A percentile compares a stretch with the other conserved stretches of the same genome.
Evolutionary conservation across 2,329 filamentous ascomycete genomes (phyloP).

Genomic region (Hymenoscyphus fructigenus): DNA sequence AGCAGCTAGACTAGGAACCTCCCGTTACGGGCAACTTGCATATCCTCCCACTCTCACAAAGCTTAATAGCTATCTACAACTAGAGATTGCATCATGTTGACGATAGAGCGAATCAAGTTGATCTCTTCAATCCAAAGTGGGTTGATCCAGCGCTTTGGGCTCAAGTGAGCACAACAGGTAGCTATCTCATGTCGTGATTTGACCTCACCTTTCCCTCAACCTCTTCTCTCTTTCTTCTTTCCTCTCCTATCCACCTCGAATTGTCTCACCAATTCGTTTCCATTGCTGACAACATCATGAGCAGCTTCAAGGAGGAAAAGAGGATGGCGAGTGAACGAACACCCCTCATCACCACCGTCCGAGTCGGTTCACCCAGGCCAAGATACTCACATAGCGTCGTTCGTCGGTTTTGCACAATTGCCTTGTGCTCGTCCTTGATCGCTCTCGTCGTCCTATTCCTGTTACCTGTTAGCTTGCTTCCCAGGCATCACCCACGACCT

Average conservation of each 20-base stretch:
- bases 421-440: slow-evolving; percentile 54
- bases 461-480: slow-evolving; percentile 45
- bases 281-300: slow-evolving; percentile 16
- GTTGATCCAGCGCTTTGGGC: not conserved
- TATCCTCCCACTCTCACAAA: slow-evolving; percentile 1
- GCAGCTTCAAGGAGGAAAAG: slow-evolving; percentile 23
- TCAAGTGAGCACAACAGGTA: not conserved
- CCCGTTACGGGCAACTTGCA: not conserved
- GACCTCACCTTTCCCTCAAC: not conserved
- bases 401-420: slow-evolving; percentile 66
- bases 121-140: not conserved
- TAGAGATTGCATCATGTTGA: not conserved
- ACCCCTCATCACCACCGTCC: slow-evolving; percentile 65
- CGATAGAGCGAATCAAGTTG: not conserved
- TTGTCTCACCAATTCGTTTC: not conserved
- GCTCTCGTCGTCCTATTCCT: slow-evolving; percentile 42
- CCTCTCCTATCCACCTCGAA: not conserved
- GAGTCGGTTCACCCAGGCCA: slow-evolving; percentile 50
- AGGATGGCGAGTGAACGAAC: slow-evolving; percentile 50
- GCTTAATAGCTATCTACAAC: not conserved
- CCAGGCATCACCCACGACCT: slow-evolving; percentile 36
- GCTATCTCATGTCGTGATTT: not conserved
- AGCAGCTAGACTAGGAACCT: not conserved
- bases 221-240: not conserved
- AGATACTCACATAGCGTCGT: slow-evolving; percentile 60